Evolutionary conservation across 495 filamentous ascomycete genomes (phyloP).

Genomic region (Opeltia flavorubescens): DNA sequence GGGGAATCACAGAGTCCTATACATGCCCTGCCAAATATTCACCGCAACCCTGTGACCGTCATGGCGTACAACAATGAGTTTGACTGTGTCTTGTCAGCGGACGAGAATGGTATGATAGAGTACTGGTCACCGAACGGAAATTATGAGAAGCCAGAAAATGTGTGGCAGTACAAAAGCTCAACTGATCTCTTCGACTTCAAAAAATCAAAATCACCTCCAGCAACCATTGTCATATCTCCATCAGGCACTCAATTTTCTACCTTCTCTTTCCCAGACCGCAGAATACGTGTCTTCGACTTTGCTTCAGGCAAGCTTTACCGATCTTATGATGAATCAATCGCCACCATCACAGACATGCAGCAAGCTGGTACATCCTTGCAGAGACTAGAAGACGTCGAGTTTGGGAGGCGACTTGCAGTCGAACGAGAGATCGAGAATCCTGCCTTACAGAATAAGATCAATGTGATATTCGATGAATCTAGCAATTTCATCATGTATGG

Average conservation of each 20-base stretch:
- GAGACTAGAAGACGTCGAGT: conserved; percentile 77
- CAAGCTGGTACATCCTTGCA: conserved; percentile 71
- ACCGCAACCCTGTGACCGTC: conserved; percentile 62
- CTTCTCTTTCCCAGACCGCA: conserved; percentile 85
- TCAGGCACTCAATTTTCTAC: conserved; percentile 74
- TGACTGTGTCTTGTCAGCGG: conserved; percentile 79
- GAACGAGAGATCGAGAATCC: conserved; percentile 74
- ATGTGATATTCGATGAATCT: conserved; percentile 90
- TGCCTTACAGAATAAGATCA: conserved; percentile 53
- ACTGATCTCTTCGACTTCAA: conserved; percentile 96
- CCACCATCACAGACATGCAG: conserved; percentile 82
- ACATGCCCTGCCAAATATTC: conserved; percentile 59
- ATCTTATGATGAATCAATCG: conserved; percentile 85
- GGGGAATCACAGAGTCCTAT: conserved; percentile 62
- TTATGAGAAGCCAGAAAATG: conserved; percentile 83
- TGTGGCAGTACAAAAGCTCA: conserved; percentile 82
- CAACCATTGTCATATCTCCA: conserved; percentile 76
- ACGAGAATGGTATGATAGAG: conserved; percentile 88
- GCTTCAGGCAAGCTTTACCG: conserved; percentile 73
- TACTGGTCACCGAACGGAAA: conserved; percentile 75
- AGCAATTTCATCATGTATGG: conserved; percentile 92
- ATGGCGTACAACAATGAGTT: conserved; percentile 83
- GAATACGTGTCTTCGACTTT: conserved; percentile 87
- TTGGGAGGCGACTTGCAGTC: conserved; percentile 74
- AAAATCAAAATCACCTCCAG: conserved; percentile 75